Percentiles rank a stretch among this genome's conserved stretches.
Conservation (phyloP, 805 yeast genomes). For the Saccharomycopsis sp. region DNA sequence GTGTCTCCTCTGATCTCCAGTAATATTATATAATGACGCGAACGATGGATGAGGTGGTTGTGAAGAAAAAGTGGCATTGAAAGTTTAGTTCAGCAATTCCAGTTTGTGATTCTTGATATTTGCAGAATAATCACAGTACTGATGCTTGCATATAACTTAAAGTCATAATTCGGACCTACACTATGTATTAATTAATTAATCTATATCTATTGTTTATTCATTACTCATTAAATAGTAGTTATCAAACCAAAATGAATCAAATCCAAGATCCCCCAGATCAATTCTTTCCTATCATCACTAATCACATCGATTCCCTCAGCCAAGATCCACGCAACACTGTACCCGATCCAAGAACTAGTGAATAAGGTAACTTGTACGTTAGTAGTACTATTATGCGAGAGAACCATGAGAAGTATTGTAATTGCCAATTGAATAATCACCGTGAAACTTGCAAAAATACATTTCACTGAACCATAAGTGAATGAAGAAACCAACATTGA, state of each 20-base stretch:
- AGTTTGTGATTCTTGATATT: too few species aligned
- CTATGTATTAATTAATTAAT: too few species aligned
- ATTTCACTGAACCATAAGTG: constrained; percentile 10
- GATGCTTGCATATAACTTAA: too few species aligned
- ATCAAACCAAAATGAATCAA: constrained; percentile 14
- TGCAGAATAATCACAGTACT: too few species aligned
- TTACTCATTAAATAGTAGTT: too few species aligned
- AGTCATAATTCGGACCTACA: too few species aligned
- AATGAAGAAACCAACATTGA: constrained; percentile 15
- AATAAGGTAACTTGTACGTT: constrained; percentile 5
- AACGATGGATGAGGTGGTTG: too few species aligned
- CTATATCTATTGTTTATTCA: too few species aligned
- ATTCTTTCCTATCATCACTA: constrained; percentile 11
- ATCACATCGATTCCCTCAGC: constrained; percentile 10
- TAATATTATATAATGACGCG: too few species aligned
- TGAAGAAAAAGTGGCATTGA: too few species aligned
- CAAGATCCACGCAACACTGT: constrained; percentile 10
- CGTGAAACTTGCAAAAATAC: constrained; percentile 3
- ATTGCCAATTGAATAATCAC: constrained; percentile 11
- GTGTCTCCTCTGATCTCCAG: too few species aligned
- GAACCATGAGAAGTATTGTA: not conserved
- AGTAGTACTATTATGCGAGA: not conserved
- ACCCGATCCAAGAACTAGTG: constrained; percentile 7
- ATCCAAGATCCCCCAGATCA: constrained; percentile 13
- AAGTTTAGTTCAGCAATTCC: too few species aligned